phyloP scores from a whole-genome alignment of 306 rosid genomes.

The Inga oerstediana region DNA sequence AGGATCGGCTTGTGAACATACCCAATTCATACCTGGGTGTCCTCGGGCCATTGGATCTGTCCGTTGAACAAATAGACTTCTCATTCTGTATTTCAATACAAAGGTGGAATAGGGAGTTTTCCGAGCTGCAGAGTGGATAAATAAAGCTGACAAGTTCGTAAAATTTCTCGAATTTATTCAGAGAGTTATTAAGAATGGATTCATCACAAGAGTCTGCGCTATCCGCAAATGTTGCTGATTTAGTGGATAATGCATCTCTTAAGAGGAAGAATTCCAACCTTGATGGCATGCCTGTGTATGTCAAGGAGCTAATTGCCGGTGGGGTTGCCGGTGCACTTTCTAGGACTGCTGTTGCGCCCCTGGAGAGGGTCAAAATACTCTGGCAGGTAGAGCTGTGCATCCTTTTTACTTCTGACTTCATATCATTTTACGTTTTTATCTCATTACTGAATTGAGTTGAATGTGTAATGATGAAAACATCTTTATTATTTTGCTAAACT shows the following conservation, averaged over 20 bases:
- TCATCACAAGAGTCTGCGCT: conserved; percentile 74
- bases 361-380: conserved; percentile 88
- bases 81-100: conserved; percentile 44
- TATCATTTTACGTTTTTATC: background rate
- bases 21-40: conserved; percentile 63
- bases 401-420: background rate
- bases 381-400: conserved; percentile 82
- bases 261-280: conserved; percentile 50
- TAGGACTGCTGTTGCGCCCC: conserved; percentile 87
- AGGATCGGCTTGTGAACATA: conserved; percentile 60
- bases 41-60: conserved; percentile 52
- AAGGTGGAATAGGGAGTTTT: conserved; percentile 80
- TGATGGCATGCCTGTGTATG: conserved; percentile 73
- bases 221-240: conserved; percentile 64
- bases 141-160: background rate
- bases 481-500: background rate
- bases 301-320: conserved; percentile 85
- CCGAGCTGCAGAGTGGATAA: conserved; percentile 73
- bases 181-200: conserved; percentile 48
- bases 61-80: conserved; percentile 33
- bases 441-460: conserved; percentile 3
- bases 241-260: conserved; percentile 73
- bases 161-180: background rate
- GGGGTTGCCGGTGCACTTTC: conserved; percentile 93
- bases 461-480: background rate